Evolutionary conservation across 306 rosid species (phyloP), one percentile per base, ranked within the genome.

Genomic region (Benincasa hispida): DNA sequence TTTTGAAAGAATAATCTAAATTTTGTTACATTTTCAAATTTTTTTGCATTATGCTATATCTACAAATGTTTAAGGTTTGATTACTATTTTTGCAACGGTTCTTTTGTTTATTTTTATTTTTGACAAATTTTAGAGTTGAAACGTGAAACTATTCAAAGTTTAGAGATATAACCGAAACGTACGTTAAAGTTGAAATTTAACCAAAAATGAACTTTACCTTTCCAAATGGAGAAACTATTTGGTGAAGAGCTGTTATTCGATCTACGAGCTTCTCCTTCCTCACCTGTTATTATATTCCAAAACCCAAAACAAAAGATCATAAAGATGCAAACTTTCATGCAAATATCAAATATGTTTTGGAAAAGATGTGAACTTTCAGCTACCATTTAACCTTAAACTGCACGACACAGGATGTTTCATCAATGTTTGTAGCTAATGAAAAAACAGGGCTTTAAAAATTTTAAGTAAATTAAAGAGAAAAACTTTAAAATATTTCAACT

Each of bases 251-350:
- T 77, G 97, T 91, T 75, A 91, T 89, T 87, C 95, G 88, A 85
- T 88, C 97, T 17, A 92, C 97, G 0, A 91, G 90, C 85, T 91
- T 91, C 91, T 91, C 97, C 87, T 91, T 91, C 72, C 97, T 88
- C 87, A 89, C 97, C 97, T 91, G 87, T 5, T 76, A 35, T 39
- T 25, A 17, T 5, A 17, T 18, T 45, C 18, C 60, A 48, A 2
- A 12, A 19, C 10, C 3, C 9, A 54, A 74, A 30, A 25, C 48
- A 34, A 54, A 74, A 54, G 6, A 4, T 50, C 55, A 50, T 15
- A 50, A 50, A 50, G 2, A 55, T 37, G 22, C 65, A 11, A 32
- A 32, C 18, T 25, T 74, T 74, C 42, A 22, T 66, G 34, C 55
- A 5, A 50, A 45, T 12, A 13, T n/a, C 55, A 5, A 50, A 45